A percentile compares a stretch with the other conserved stretches of the same genome.
These are phyloP conservation scores for Apiotrichum gracile DNA, from an alignment of 1,284 basidiomycete species.

Conservation along the genomic window DNA sequence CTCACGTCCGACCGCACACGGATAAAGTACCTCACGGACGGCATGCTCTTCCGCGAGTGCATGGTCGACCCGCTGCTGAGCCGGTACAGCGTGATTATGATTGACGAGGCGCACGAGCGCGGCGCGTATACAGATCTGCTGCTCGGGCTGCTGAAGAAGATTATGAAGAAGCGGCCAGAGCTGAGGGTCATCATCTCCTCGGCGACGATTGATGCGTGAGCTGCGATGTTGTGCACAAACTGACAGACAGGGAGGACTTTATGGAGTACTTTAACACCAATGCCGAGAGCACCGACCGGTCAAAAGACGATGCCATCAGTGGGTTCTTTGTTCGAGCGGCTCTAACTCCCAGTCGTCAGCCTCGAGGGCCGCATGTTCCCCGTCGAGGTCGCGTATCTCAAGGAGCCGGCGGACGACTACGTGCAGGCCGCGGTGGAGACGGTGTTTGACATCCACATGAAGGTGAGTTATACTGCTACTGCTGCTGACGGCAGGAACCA, in stretches of 20 bases:
- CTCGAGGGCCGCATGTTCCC: slow-evolving; percentile 90
- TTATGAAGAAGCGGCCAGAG: slow-evolving; percentile 78
- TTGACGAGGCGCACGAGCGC: slow-evolving; percentile 96
- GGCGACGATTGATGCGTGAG: slow-evolving; percentile 81
- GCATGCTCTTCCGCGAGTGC: slow-evolving; percentile 93
- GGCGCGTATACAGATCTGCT: slow-evolving; percentile 91
- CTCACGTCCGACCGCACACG: slow-evolving; percentile 72
- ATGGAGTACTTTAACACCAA: slow-evolving; percentile 74
- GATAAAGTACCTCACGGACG: slow-evolving; percentile 97
- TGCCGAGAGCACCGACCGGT: slow-evolving; percentile 42
- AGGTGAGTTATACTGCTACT: slow-evolving; percentile 51
- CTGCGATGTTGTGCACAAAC: not conserved
- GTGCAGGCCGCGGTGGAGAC: slow-evolving; percentile 75
- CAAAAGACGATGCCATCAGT: slow-evolving; percentile 46
- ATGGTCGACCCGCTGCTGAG: slow-evolving; percentile 81
- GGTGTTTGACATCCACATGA: slow-evolving; percentile 76
- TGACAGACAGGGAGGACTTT: slow-evolving; percentile 56
- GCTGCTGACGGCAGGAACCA: slow-evolving; percentile 55
- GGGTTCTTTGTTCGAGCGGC: slow-evolving; percentile 3
- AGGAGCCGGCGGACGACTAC: slow-evolving; percentile 72
- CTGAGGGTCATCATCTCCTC: slow-evolving; percentile 88
- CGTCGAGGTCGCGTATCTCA: slow-evolving; percentile 73
- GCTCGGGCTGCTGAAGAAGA: slow-evolving; percentile 90
- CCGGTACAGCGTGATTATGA: slow-evolving; percentile 91
- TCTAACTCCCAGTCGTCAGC: slow-evolving; percentile 61